Conservation (phyloP, 192 early-diverging fungal species). For the Haplosporangium gracile region DNA sequence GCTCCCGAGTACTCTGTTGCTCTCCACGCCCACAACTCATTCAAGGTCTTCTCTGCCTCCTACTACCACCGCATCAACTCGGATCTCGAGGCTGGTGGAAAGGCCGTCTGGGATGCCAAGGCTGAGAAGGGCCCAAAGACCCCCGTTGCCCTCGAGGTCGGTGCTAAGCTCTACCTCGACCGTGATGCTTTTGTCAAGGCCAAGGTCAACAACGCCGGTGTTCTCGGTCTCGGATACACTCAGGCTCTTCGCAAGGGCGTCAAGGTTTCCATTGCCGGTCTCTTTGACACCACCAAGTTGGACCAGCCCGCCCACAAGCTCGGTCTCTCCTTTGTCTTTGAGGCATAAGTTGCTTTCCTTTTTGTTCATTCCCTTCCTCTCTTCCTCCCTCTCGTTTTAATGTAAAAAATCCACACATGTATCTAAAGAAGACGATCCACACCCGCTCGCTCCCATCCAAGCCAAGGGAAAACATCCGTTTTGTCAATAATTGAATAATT, state of each 20-base stretch:
- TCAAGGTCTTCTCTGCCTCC: conserved; percentile 90
- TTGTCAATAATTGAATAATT: background rate
- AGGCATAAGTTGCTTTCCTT: conserved; percentile 75
- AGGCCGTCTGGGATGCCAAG: conserved; percentile 91
- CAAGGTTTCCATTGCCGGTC: conserved; percentile 93
- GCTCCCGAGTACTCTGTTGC: conserved; percentile 90
- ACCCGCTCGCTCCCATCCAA: background rate
- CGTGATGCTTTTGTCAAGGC: conserved; percentile 91
- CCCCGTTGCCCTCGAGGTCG: conserved; percentile 88
- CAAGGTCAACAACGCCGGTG: conserved; percentile 86
- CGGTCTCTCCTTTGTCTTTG: conserved; percentile 90
- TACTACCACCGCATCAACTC: conserved; percentile 97
- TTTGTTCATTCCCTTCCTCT: background rate
- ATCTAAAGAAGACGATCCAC: background rate
- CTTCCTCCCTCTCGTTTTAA: background rate
- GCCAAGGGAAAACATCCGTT: conserved; percentile 5
- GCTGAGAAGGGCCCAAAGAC: conserved; percentile 72
- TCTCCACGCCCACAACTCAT: conserved; percentile 91
- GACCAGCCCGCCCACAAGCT: conserved; percentile 96
- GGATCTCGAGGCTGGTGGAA: conserved; percentile 95
- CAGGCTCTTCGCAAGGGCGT: conserved; percentile 93
- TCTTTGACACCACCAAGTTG: conserved; percentile 94
- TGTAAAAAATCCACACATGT: conserved; percentile 41
- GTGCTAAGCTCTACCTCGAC: conserved; percentile 95
- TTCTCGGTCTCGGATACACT: conserved; percentile 94